These are phyloP conservation scores for Exophiala viscosa DNA, from an alignment of 2,329 filamentous ascomycete species.

Conservation along the genomic window DNA sequence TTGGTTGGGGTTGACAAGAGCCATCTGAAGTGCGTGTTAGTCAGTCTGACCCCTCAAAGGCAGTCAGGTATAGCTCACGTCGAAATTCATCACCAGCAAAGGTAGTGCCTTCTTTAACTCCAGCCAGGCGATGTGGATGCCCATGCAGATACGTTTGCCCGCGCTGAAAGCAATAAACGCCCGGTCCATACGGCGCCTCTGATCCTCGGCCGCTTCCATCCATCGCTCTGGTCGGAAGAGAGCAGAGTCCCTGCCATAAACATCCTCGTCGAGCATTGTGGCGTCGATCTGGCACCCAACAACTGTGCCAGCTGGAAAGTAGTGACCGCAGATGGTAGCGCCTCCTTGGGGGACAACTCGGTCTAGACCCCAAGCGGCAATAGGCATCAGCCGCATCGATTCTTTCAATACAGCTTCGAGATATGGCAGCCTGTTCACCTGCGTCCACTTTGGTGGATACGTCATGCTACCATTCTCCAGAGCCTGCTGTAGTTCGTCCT, in stretches of 20 bases:
- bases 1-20: conserved; percentile 12
- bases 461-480: conserved; percentile 55
- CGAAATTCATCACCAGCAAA: conserved; percentile 7
- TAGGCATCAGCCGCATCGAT: conserved; percentile 44
- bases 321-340: conserved; percentile 26
- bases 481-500: conserved; percentile 28
- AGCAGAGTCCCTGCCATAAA: conserved; percentile 21
- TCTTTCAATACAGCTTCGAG: conserved; percentile 48
- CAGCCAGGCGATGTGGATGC: conserved; percentile 11
- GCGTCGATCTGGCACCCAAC: conserved; percentile 3
- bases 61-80: neutral
- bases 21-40: conserved; percentile 1
- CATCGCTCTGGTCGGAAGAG: conserved; percentile 21
- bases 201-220: conserved; percentile 36
- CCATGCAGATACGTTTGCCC: conserved; percentile 11
- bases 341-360: conserved; percentile 49
- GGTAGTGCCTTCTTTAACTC: conserved; percentile 15
- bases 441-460: conserved; percentile 69
- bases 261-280: conserved; percentile 3
- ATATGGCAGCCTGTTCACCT: conserved; percentile 39
- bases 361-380: conserved; percentile 32
- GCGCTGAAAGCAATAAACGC: conserved; percentile 12
- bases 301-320: conserved; percentile 28
- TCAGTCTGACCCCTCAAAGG: neutral
- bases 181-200: conserved; percentile 10